Evolutionary conservation across 139 green algal genomes (phyloP), one percentile per base, ranked within the genome.

Genomic region (Zygnema circumcarinatum): DNA sequence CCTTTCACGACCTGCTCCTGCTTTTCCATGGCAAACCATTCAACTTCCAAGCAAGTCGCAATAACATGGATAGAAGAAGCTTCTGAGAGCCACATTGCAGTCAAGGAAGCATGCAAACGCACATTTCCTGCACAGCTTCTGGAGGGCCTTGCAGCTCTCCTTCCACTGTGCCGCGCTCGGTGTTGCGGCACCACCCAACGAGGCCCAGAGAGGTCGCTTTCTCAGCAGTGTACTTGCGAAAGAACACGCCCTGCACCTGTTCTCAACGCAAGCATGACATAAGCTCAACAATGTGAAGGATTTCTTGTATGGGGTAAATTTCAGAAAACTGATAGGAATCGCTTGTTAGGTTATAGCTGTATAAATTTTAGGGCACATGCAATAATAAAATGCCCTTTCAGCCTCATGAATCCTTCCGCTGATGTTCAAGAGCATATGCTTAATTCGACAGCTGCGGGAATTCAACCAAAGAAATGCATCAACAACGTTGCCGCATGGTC

Each of bases 191-290:
- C 76, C 78, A 94, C 11, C 91, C 91, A 11, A 74, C 47, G 2
- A 94, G 72, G 0, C 91, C 90, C 22, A 94, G 79, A 11, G 32
- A n/a, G 2, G 73, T 2, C 0, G 91, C 91, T 40, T 94, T 72
- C 3, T 89, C 53, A 2, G 53, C 29, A 1, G 91, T 93, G 39
- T 91, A 69, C 75, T 94, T 94, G 1, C 91, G 62, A 38, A 94
- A 94, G 36, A 89, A 93, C 20, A 93, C 90, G 0, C 47, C 31
- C 53, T 92, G 88, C 41, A 92, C 88, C 87, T 91, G 87, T 0
- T 62, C 16, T n/a, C n/a, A n/a, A n/a, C n/a, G n/a, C n/a, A n/a
- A n/a, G n/a, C n/a, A n/a, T n/a, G n/a, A n/a, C n/a, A n/a, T n/a
- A n/a, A n/a, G n/a, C n/a, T n/a, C n/a, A n/a, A n/a, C n/a, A n/a